These are phyloP conservation scores for Phanerodontia chrysosporium DNA, from an alignment of 768 basidiomycete species.

Conservation along the genomic window DNA sequence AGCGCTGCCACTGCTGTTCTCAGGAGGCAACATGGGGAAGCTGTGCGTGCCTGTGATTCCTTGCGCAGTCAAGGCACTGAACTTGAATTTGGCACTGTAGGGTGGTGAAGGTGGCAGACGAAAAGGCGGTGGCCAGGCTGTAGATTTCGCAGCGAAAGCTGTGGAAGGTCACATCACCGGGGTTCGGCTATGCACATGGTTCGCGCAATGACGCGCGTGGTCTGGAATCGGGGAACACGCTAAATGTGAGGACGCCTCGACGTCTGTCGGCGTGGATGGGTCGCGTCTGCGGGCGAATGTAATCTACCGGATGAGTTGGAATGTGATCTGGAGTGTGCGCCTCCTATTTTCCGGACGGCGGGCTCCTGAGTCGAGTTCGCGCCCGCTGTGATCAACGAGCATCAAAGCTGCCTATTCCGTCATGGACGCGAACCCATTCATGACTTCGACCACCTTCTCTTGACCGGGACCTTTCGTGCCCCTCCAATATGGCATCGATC, in stretches of 20 bases:
- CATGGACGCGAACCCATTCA: conserved; percentile 5
- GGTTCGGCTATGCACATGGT: background rate
- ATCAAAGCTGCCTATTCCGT: conserved; percentile 11
- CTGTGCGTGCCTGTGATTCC: conserved; percentile 29
- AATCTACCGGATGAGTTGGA: background rate
- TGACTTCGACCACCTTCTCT: conserved; percentile 16
- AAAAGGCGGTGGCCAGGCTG: conserved; percentile 8
- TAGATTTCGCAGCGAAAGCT: background rate
- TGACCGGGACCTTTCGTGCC: conserved; percentile 5
- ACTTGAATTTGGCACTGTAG: conserved; percentile 1
- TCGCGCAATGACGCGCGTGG: background rate
- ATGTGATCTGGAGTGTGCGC: background rate
- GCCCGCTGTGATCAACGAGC: background rate
- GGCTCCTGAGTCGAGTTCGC: background rate
- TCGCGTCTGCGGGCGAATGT: background rate
- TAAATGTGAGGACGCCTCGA: background rate
- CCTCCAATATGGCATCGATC: conserved; percentile 10
- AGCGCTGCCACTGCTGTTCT: conserved; percentile 68
- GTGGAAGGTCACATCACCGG: background rate
- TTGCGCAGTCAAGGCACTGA: background rate
- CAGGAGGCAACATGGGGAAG: conserved; percentile 77
- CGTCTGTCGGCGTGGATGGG: background rate
- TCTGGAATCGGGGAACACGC: background rate
- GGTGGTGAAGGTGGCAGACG: conserved; percentile 19
- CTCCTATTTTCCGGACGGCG: background rate